Conservation (phyloP, 495 filamentous ascomycete genomes). For the Trichoderma asperelloides region DNA sequence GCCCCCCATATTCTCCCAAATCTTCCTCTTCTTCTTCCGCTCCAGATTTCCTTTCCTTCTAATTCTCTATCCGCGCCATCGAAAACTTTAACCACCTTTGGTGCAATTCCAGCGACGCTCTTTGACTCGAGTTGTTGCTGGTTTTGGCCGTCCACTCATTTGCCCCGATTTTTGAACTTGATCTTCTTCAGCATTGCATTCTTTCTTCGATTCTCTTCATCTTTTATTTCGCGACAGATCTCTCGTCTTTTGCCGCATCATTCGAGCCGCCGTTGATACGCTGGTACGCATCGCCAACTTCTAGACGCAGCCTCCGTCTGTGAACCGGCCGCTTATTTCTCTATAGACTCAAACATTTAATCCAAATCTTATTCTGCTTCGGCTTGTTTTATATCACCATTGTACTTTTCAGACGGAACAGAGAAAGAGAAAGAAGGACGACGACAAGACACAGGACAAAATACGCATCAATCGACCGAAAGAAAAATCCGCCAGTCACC, state of each 20-base stretch:
- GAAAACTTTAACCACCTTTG: slow-evolving; percentile 15
- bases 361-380: not conserved
- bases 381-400: not conserved
- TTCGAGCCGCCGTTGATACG: slow-evolving; percentile 1
- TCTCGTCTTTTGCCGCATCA: not conserved
- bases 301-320: not conserved
- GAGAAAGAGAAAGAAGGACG: not conserved
- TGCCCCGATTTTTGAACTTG: slow-evolving; percentile 12
- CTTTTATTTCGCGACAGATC: slow-evolving; percentile 15
- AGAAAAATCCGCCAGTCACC: not conserved
- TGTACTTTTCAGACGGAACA: not conserved
- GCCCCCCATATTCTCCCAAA: slow-evolving; percentile 19
- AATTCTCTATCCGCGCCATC: slow-evolving; percentile 12
- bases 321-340: not conserved
- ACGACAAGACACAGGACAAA: not conserved
- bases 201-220: slow-evolving; percentile 19
- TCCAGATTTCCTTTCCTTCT: slow-evolving; percentile 7
- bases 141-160: slow-evolving; percentile 34
- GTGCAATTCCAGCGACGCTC: slow-evolving; percentile 28
- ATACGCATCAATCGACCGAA: not conserved
- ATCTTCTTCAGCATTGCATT: slow-evolving; percentile 15
- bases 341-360: not conserved
- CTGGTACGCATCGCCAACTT: slow-evolving; percentile 1
- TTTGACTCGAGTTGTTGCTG: slow-evolving; percentile 22
- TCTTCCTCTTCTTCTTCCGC: slow-evolving; percentile 17